These are phyloP conservation scores for Talinum fruticosum DNA, from an alignment of 148 eudicot species.

Conservation along the genomic window DNA sequence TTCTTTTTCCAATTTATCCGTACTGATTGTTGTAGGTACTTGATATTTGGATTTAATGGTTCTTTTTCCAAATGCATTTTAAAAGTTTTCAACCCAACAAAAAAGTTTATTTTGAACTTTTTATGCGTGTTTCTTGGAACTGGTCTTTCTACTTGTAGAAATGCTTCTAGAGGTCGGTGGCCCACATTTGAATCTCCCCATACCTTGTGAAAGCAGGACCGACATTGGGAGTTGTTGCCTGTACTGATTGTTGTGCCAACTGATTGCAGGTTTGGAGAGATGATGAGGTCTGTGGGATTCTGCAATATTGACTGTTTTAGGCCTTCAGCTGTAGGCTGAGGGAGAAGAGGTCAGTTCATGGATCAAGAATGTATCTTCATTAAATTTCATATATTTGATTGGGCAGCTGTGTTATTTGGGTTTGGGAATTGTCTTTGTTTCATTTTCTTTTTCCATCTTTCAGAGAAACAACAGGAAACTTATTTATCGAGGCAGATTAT, in stretches of 20 bases:
- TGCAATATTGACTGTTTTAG: slow-evolving; percentile 88
- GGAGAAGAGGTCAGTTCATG: slow-evolving; percentile 17
- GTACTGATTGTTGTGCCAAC: slow-evolving; percentile 21
- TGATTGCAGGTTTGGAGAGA: slow-evolving; percentile 72
- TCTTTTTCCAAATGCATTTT: too few species aligned
- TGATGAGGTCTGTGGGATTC: slow-evolving; percentile 67
- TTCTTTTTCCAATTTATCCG: background rate
- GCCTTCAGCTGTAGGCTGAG: slow-evolving; percentile 48
- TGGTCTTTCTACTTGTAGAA: too few species aligned
- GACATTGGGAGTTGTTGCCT: too few species aligned
- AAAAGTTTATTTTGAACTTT: too few species aligned
- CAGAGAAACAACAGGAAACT: slow-evolving; percentile 21
- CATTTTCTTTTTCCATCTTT: slow-evolving; percentile 6
- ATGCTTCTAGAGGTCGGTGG: too few species aligned
- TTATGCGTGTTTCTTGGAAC: too few species aligned
- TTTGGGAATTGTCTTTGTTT: slow-evolving; percentile 22
- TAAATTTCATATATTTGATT: slow-evolving; percentile 17
- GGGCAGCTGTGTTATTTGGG: slow-evolving; percentile 28
- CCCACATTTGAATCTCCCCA: too few species aligned
- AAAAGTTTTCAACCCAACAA: too few species aligned
- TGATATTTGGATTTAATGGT: too few species aligned
- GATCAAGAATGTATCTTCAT: slow-evolving; percentile 17
- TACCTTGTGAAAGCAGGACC: too few species aligned
- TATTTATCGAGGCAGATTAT: slow-evolving; percentile 31
- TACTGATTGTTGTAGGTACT: slow-evolving; percentile 28